Base-by-base conservation (phyloP, 2,329 filamentous ascomycete genomes). In the Cordyceps pruinosa region DNA sequence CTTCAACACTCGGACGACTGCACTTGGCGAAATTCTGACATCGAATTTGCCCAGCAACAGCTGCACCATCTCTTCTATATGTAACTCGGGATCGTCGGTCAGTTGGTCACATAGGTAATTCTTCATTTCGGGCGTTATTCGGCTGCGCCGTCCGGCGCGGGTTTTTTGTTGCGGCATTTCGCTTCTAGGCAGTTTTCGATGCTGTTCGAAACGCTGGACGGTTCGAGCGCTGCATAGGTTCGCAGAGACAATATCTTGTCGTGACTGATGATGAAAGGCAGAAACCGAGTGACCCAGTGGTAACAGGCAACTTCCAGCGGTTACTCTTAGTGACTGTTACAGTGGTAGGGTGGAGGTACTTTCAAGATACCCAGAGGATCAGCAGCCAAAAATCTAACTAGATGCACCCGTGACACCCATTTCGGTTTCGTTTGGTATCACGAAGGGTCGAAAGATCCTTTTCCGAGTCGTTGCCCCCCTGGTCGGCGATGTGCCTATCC, bases 111-210 rank as follows among this genome's bases (percentile, higher is more conserved):
- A 51, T 13, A 39, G 39, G 21, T 51, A 51, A n/a, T 39, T 51
- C 48, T 51, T 51, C 48, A 51, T 50, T 51, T 51, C 34, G 48
- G 48, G 25, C 48, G 48, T 51, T 51, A 51, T 51, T 35, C 48
- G 48, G 34, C 48, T 51, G 48, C 48, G 48, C 32, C 30, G 48
- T n/a, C 48, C 48, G 30, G 48, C 28, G 48, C 48, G 48, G 28
- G 2, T n/a, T 51, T 17, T 51, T 39, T 21, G 48, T 51, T 51
- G 48, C 30, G 48, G 48, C 48, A 37, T 51, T 35, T 51, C 48
- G 48, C 30, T 51, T 39, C 21, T 51, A 39, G 48, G 48, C 10
- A 51, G 48, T 35, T 37, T 51, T 26, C 48, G 32, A 35, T 7
- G 48, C 19, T 51, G 32, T 51, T 21, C 21, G 19, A 51, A 51